A percentile compares a stretch with the other conserved stretches of the same genome.
Conservation (phyloP, 1,284 basidiomycete genomes). For the Irpex lacteus region DNA sequence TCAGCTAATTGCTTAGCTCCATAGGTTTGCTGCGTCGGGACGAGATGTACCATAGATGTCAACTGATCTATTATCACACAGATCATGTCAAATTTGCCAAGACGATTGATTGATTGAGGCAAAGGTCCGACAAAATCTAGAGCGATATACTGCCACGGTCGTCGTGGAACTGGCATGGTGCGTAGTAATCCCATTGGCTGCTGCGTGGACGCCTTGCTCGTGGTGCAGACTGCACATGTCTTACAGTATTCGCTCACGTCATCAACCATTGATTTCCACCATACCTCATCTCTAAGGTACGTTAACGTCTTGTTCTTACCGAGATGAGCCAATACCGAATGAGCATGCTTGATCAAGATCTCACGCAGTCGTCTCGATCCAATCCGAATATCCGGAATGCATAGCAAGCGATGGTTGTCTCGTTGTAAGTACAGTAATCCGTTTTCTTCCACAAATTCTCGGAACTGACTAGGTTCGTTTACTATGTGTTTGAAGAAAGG, state of each 20-base stretch:
- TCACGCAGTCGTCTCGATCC: constrained; percentile 20
- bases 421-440: constrained; percentile 19
- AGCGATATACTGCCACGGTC: constrained; percentile 30
- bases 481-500: constrained; percentile 16
- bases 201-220: constrained; percentile 24
- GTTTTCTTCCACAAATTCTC: constrained; percentile 20
- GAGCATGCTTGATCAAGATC: constrained; percentile 27
- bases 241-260: constrained; percentile 26
- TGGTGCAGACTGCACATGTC: constrained; percentile 24
- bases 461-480: constrained; percentile 12
- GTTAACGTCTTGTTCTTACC: constrained; percentile 24
- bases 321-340: constrained; percentile 29
- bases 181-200: constrained; percentile 26
- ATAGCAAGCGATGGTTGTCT: constrained; percentile 12
- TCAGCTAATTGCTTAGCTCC: constrained; percentile 36
- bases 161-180: constrained; percentile 19
- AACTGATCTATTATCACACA: constrained; percentile 34
- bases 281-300: constrained; percentile 27
- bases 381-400: constrained; percentile 26
- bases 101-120: constrained; percentile 24
- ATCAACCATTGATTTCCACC: constrained; percentile 27
- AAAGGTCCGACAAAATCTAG: constrained; percentile 39
- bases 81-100: constrained; percentile 29
- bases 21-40: constrained; percentile 29
- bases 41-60: constrained; percentile 30